Percentiles rank a stretch among this genome's conserved stretches.
Conservation (phyloP, 306 rosid species). For the Corylus heterophylla region DNA sequence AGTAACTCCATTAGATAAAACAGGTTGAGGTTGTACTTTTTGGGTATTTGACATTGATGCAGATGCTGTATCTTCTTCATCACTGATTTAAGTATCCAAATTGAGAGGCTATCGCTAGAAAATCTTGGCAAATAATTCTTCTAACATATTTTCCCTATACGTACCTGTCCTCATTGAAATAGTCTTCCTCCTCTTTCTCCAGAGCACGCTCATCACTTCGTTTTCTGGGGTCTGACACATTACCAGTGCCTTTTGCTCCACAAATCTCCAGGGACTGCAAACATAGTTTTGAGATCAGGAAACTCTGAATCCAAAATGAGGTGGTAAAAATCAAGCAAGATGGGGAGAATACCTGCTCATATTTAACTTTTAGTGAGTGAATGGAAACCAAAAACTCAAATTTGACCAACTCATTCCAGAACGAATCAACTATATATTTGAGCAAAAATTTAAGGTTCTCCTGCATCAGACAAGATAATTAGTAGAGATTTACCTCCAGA, state of each 20-base stretch:
- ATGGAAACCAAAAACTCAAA: conserved; percentile 69
- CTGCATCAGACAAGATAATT: conserved; percentile 43
- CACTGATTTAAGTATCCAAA: conserved; percentile 50
- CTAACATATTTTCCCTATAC: conserved; percentile 3
- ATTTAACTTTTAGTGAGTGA: conserved; percentile 71
- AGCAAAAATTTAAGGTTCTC: conserved; percentile 71
- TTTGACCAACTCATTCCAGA: conserved; percentile 76
- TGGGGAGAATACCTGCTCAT: conserved; percentile 73
- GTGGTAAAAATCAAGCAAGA: conserved; percentile 11
- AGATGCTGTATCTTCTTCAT: conserved; percentile 85
- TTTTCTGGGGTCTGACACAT: conserved; percentile 66
- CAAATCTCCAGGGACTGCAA: conserved; percentile 77
- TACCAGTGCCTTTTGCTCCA: conserved; percentile 51
- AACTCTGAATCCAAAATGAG: conserved; percentile 4
- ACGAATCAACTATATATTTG: conserved; percentile 72
- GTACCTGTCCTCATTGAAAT: conserved; percentile 91
- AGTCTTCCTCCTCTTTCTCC: conserved; percentile 92
- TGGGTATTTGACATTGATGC: conserved; percentile 55
- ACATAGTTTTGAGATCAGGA: conserved; percentile 27
- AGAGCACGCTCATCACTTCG: conserved; percentile 83
- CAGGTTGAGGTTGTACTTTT: conserved; percentile 56
- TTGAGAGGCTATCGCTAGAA: conserved; percentile 21
- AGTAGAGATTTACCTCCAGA: conserved; percentile 9
- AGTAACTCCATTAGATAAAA: conserved; percentile 68
- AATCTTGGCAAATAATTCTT: conserved; percentile 8